Conservation (phyloP, 305 asterid genomes). For the Euphrasia arctica region DNA sequence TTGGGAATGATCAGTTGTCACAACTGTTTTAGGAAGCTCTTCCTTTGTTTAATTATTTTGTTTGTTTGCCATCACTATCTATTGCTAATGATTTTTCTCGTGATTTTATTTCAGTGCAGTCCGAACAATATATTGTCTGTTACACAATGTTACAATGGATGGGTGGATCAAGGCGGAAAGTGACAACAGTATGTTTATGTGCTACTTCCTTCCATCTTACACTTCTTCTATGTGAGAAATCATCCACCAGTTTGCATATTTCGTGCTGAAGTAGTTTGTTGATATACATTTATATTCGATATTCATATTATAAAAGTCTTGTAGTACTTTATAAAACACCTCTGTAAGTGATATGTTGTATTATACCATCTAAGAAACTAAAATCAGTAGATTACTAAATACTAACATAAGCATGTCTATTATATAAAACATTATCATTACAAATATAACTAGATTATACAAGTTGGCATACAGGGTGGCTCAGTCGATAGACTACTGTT, state of each 20-base stretch:
- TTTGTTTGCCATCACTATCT: not conserved
- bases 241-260: slow-evolving; percentile 8
- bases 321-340: slow-evolving; percentile 14
- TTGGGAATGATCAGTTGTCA: not conserved
- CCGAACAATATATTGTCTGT: slow-evolving; percentile 14
- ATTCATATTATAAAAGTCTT: slow-evolving; percentile 1
- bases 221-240: slow-evolving; percentile 5
- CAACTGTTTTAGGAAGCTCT: not conserved
- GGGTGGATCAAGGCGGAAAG: slow-evolving; percentile 98
- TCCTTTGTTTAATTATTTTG: not conserved
- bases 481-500: too few relatives aligned
- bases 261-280: slow-evolving; percentile 13
- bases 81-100: slow-evolving; percentile 13
- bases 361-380: slow-evolving; percentile 1
- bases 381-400: not conserved
- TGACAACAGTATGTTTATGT: slow-evolving; percentile 55
- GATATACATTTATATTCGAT: slow-evolving; percentile 6
- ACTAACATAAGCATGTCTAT: not conserved
- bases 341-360: not conserved
- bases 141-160: slow-evolving; percentile 88
- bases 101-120: slow-evolving; percentile 20
- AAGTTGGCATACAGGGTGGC: too few relatives aligned
- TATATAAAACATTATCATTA: slow-evolving; percentile 7
- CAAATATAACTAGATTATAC: not conserved
- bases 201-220: slow-evolving; percentile 14